Evolutionary conservation across 352 stramenopile genomes (phyloP).

Genomic region (Pythium sp.): DNA sequence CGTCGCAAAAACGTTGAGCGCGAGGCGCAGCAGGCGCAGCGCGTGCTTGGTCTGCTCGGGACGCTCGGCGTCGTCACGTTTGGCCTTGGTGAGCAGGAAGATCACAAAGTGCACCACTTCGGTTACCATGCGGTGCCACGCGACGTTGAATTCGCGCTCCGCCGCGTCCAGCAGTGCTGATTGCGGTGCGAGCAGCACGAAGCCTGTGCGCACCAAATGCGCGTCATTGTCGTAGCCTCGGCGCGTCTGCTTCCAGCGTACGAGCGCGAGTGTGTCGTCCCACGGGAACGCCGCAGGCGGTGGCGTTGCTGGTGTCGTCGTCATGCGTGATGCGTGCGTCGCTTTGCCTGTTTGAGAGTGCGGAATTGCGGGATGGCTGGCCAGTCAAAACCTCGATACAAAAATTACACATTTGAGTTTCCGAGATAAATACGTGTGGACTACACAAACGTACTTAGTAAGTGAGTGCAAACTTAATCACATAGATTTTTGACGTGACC

Average conservation of each 20-base stretch:
- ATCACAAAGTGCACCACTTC: slow-evolving; percentile 71
- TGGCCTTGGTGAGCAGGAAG: slow-evolving; percentile 59
- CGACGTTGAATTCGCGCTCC: slow-evolving; percentile 52
- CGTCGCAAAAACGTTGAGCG: slow-evolving; percentile 41
- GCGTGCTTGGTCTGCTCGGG: slow-evolving; percentile 34
- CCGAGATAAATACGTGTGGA: neutral
- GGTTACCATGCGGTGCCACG: slow-evolving; percentile 51
- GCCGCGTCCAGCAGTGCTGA: slow-evolving; percentile 24
- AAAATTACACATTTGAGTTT: neutral
- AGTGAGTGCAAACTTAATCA: neutral
- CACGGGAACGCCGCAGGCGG: slow-evolving; percentile 17
- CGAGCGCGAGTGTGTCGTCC: slow-evolving; percentile 56
- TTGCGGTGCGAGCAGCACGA: slow-evolving; percentile 29
- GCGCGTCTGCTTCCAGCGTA: slow-evolving; percentile 63
- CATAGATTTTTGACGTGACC: no score
- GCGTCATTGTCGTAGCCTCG: slow-evolving; percentile 50
- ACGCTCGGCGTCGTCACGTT: slow-evolving; percentile 28
- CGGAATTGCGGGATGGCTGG: slow-evolving; percentile 1
- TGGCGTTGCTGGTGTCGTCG: neutral
- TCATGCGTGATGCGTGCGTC: neutral
- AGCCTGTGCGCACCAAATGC: slow-evolving; percentile 33
- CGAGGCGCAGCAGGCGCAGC: slow-evolving; percentile 53
- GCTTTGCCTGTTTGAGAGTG: neutral
- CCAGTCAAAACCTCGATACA: slow-evolving; percentile 4
- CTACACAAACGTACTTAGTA: neutral